Conservation (phyloP, 2,329 filamentous ascomycete species). For the Pleomassaria siparia region DNA sequence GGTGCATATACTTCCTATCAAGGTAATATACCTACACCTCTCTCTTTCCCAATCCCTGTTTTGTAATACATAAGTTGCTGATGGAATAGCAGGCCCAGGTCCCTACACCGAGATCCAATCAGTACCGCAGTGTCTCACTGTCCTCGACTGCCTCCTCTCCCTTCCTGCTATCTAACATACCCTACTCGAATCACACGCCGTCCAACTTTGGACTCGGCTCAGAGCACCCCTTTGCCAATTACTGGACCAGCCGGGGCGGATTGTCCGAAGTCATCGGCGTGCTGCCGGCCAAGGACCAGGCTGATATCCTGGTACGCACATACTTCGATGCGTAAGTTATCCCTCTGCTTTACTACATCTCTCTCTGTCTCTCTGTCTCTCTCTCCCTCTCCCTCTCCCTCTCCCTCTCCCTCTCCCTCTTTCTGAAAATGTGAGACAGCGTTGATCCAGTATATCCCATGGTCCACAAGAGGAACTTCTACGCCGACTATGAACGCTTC, state of each 20-base stretch:
- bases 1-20: slow-evolving; percentile 23
- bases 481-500: slow-evolving; percentile 76
- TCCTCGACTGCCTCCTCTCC: slow-evolving; percentile 49
- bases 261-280: slow-evolving; percentile 74
- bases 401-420: neutral
- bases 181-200: slow-evolving; percentile 68
- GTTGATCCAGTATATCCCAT: slow-evolving; percentile 83
- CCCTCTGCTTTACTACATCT: no score
- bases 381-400: neutral
- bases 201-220: slow-evolving; percentile 81
- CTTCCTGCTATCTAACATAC: slow-evolving; percentile 69
- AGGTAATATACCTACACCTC: slow-evolving; percentile 24
- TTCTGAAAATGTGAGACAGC: no score
- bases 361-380: neutral
- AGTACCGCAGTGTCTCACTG: slow-evolving; percentile 36
- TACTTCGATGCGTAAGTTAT: slow-evolving; percentile 51
- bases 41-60: slow-evolving; percentile 5
- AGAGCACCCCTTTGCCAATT: slow-evolving; percentile 79
- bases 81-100: slow-evolving; percentile 31
- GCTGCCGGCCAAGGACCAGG: slow-evolving; percentile 73
- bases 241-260: slow-evolving; percentile 79
- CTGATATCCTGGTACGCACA: slow-evolving; percentile 64
- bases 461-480: slow-evolving; percentile 74
- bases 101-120: slow-evolving; percentile 26
- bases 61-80: no score